Evolutionary conservation across 371 early-diverging fungal genomes (phyloP), one percentile per base, ranked within the genome.

Genomic region (Mortierella sp.): DNA sequence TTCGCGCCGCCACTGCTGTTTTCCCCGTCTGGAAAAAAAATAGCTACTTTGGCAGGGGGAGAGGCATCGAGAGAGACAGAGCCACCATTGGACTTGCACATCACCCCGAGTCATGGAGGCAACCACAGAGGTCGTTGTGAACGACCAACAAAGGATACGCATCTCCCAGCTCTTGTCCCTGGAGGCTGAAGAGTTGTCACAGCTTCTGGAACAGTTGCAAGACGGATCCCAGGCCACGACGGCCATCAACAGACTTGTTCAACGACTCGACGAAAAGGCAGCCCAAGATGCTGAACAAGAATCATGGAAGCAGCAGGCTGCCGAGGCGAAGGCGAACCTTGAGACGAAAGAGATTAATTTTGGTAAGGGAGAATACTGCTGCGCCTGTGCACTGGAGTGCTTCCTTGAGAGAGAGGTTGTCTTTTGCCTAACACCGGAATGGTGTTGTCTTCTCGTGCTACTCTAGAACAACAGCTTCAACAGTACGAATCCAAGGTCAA

Each of bases 71-170:
- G n/a, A n/a, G n/a, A n/a, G n/a, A n/a, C n/a, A n/a, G n/a, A n/a
- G n/a, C n/a, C n/a, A n/a, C n/a, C n/a, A n/a, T n/a, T n/a, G n/a
- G n/a, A n/a, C n/a, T n/a, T n/a, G n/a, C n/a, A n/a, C n/a, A n/a
- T n/a, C n/a, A n/a, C n/a, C n/a, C n/a, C 29, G 34, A 57, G 63
- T 60, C 55, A 73, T 73, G 74, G 74, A 73, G 67, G 67, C 40
- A 25, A 16, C 19, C 17, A 39, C 60, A 55, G 54, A 46, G 47
- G 48, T 47, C 47, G 28, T 39, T 17, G n/a, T 64, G 17, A 60
- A 56, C 27, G 74, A 67, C 46, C 74, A 67, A 39, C 67, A 73
- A 40, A 49, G 62, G 63, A 62, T 63, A 41, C 58, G 67, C 63
- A 67, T 73, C 54, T 52, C 74, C 21, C 49, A 29, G 24, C 39